Percentiles rank a stretch among this genome's conserved stretches.
phyloP scores from a whole-genome alignment of 306 rosid genomes.

The Inga laurina region DNA sequence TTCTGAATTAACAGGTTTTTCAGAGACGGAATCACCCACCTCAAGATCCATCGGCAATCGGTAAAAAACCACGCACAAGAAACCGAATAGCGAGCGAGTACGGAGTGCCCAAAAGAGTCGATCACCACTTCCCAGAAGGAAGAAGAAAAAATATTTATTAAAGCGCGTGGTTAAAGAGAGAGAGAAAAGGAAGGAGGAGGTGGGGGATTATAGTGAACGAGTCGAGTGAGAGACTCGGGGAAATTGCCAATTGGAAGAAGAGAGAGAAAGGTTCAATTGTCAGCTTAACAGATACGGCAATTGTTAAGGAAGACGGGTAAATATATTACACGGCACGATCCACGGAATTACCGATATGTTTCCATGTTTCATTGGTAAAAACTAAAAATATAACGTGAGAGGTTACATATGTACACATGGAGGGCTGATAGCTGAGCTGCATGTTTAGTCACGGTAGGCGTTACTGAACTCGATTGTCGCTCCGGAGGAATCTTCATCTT shows the following conservation, averaged over 20 bases:
- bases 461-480: background rate
- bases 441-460: background rate
- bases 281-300: background rate
- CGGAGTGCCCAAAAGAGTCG: background rate
- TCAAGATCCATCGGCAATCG: constrained; percentile 47
- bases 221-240: background rate
- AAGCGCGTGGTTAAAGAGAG: background rate
- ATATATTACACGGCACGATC: background rate
- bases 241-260: background rate
- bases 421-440: background rate
- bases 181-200: background rate
- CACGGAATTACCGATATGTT: background rate
- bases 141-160: background rate
- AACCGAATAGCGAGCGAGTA: constrained; percentile 2
- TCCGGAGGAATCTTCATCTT: background rate
- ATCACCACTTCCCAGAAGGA: constrained; percentile 7
- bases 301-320: background rate
- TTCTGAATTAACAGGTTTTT: constrained; percentile 21
- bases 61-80: background rate
- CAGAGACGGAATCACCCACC: constrained; percentile 27
- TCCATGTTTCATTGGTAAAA: background rate
- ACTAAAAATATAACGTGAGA: too few relatives aligned
- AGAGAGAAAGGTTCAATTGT: background rate
- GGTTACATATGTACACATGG: background rate
- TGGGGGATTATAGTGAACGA: background rate